phyloP scores from a whole-genome alignment of 75 land plant species.

The Azolla pinnata region DNA sequence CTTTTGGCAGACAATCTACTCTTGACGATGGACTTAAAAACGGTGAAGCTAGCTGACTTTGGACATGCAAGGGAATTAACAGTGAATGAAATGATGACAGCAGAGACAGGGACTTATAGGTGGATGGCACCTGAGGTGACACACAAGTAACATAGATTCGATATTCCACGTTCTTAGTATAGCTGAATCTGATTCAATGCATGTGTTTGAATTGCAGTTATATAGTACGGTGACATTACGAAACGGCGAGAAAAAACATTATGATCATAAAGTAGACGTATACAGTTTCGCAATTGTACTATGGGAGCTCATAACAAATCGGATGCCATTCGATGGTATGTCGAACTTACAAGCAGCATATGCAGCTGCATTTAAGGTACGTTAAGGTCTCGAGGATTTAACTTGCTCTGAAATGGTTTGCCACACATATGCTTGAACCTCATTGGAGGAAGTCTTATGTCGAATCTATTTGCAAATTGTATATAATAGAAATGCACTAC shows the following conservation, averaged over 20 bases:
- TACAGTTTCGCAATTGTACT: slow-evolving; percentile 96
- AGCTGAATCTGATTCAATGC: background rate
- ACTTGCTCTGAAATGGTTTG: background rate
- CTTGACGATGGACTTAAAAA: slow-evolving; percentile 71
- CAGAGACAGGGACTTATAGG: slow-evolving; percentile 92
- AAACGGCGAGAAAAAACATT: slow-evolving; percentile 93
- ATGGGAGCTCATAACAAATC: slow-evolving; percentile 89
- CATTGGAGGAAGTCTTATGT: background rate
- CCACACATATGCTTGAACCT: background rate
- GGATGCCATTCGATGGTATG: slow-evolving; percentile 98
- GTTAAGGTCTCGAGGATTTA: background rate
- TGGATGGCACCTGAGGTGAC: slow-evolving; percentile 97
- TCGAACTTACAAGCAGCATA: slow-evolving; percentile 94
- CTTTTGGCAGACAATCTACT: slow-evolving; percentile 85
- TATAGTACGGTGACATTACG: slow-evolving; percentile 90
- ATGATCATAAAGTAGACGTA: slow-evolving; percentile 93
- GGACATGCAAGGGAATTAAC: slow-evolving; percentile 90
- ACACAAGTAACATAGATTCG: background rate
- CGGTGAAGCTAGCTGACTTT: slow-evolving; percentile 79
- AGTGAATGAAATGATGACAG: slow-evolving; percentile 96
- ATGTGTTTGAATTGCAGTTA: slow-evolving; percentile 15
- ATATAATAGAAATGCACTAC: too few species aligned
- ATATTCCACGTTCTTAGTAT: background rate
- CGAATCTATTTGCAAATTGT: background rate
- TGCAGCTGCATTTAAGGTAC: slow-evolving; percentile 94